Base-by-base conservation (phyloP, 441 rosid genomes). In the Eugenia klotzschiana region DNA sequence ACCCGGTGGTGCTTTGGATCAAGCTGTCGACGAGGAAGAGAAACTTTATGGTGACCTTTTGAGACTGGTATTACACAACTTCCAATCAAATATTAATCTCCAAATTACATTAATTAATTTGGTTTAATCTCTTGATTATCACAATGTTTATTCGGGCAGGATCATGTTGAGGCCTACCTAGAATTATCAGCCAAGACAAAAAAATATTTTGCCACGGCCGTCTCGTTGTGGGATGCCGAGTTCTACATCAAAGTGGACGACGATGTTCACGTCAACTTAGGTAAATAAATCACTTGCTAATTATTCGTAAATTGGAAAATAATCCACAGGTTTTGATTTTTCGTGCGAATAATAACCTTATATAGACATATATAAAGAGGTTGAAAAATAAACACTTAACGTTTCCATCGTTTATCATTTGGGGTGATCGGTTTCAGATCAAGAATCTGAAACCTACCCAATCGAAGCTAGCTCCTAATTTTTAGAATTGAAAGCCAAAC, bases 221-320 rank as follows among this genome's bases (percentile, higher is more conserved):
- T 95, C 86, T 89, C 93, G 51, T 83, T 91, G 87, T 94, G 98
- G 98, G 96, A 95, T 83, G 95, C 98, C 0, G 96, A 96, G 73
- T 96, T 94, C 87, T 95, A 96, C 86, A 85, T 94, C 88, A 94
- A 96, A 91, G 98, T 95, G 33, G 99, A 96, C 26, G 99, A 96
- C 49, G 99, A 96, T 83, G 89, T 96, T 86, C 98, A 94, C 88
- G 98, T 95, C 72, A 96, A 94, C 88, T 86, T 96, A 86, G 99
- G 99, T 92, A 90, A 87, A 58, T 12, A 7, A 37, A 14, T 7
- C 33, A 10, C n/a, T 14, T 5, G 23, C 4, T 57, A 29, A 16
- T 29, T 27, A 69, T 37, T 69, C 25, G 20, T 2, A 25, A 10
- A 10, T 9, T 37, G 25, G n/a, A 9, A 33, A 20, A 69, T 69